Evolutionary conservation across 192 early-diverging fungal species (phyloP).

Genomic region (Coemansia guatemalensis): DNA sequence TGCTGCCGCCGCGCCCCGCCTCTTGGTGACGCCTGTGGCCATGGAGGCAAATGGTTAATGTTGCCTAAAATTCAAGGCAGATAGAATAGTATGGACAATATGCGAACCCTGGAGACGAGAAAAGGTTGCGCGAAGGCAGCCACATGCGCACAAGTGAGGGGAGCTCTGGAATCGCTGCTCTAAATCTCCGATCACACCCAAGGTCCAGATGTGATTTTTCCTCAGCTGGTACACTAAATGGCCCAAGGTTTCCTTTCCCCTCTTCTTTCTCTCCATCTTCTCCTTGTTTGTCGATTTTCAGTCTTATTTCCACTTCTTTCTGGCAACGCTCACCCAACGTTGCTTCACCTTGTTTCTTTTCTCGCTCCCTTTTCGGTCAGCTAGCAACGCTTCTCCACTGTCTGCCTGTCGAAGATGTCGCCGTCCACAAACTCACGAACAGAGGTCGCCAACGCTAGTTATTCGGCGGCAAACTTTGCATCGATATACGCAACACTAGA

Average conservation of each 20-base stretch:
- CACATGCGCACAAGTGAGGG: no score
- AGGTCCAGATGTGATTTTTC: not conserved
- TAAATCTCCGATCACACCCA: no score
- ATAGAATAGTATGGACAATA: not conserved
- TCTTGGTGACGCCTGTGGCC: not conserved
- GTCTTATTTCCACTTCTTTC: constrained; percentile 7
- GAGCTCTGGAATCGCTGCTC: no score
- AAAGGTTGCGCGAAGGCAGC: not conserved
- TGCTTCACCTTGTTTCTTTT: not conserved
- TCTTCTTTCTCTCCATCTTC: not conserved
- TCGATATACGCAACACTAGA: constrained; percentile 36
- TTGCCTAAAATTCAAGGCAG: not conserved
- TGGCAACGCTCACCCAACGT: not conserved
- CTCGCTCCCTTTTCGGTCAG: not conserved
- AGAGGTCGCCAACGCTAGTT: constrained; percentile 27
- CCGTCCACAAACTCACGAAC: constrained; percentile 34
- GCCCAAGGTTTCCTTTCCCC: not conserved
- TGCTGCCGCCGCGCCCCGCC: not conserved
- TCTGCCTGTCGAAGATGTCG: constrained; percentile 20
- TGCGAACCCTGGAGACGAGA: not conserved
- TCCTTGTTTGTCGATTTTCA: not conserved
- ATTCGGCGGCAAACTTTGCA: constrained; percentile 45
- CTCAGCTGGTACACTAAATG: not conserved
- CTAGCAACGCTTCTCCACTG: not conserved
- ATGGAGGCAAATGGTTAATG: not conserved